Evolutionary conservation across 2,329 filamentous ascomycete species (phyloP).

Genomic region (Apiospora sp.): DNA sequence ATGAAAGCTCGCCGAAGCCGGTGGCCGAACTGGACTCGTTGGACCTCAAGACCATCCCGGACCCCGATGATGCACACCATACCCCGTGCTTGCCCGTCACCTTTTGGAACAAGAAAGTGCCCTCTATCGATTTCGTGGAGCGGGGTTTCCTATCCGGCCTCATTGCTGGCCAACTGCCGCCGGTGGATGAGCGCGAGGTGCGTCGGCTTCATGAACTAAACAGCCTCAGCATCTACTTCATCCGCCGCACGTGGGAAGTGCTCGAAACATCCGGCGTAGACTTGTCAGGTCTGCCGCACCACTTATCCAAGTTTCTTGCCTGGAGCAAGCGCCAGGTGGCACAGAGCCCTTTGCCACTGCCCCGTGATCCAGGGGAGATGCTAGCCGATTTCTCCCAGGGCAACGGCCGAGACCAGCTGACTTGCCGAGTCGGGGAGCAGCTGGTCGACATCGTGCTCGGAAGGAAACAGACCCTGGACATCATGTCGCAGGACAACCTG

Average conservation of each 20-base stretch:
- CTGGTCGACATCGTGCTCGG: neutral
- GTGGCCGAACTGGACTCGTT: neutral
- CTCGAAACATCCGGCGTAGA: neutral
- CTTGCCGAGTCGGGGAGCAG: neutral
- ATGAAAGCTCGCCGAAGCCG: neutral
- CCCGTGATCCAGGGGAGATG: neutral
- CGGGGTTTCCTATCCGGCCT: neutral
- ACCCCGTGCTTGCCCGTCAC: neutral
- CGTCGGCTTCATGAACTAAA: neutral
- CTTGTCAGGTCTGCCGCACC: neutral
- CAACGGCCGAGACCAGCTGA: neutral
- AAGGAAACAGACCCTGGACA: neutral
- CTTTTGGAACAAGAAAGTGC: neutral
- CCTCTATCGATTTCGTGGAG: neutral
- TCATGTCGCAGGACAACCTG: neutral
- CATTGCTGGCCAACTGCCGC: neutral
- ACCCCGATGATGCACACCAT: neutral
- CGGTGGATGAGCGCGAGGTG: neutral
- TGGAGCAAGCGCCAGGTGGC: neutral
- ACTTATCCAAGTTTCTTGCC: neutral
- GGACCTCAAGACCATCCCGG: neutral
- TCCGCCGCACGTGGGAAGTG: neutral
- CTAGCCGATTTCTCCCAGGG: neutral
- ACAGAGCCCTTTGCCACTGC: neutral
- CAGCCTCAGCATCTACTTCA: neutral